Percentiles rank a stretch among this genome's conserved stretches.
Evolutionary conservation across 192 early-diverging fungal genomes (phyloP).

Genomic region (Kappamyces sp.): DNA sequence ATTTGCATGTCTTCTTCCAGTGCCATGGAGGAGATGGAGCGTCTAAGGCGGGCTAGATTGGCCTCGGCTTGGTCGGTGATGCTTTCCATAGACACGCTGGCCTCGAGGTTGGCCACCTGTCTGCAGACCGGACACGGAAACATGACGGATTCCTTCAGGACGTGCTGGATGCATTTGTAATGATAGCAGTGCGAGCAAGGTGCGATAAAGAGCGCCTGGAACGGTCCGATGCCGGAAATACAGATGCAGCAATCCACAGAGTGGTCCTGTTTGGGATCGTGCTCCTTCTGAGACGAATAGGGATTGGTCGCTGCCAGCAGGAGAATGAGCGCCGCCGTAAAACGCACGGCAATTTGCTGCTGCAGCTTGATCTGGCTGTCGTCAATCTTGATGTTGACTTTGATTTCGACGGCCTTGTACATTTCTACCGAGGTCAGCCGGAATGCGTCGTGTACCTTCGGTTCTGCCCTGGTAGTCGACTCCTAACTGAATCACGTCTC

Average conservation of each 20-base stretch:
- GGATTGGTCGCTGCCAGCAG: slow-evolving; percentile 41
- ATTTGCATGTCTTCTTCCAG: too few relatives aligned
- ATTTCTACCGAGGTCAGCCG: neutral
- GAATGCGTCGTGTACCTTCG: slow-evolving; percentile 46
- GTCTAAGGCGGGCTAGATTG: too few relatives aligned
- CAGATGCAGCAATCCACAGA: slow-evolving; percentile 78
- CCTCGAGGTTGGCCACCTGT: slow-evolving; percentile 73
- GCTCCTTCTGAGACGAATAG: slow-evolving; percentile 18
- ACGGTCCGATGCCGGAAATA: slow-evolving; percentile 74
- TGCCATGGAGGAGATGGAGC: too few relatives aligned
- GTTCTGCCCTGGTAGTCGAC: slow-evolving; percentile 92
- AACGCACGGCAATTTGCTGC: slow-evolving; percentile 19
- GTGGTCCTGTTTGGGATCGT: slow-evolving; percentile 10
- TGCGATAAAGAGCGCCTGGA: slow-evolving; percentile 84
- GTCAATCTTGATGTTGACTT: slow-evolving; percentile 1
- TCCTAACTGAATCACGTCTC: slow-evolving; percentile 92
- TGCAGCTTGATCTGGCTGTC: slow-evolving; percentile 7
- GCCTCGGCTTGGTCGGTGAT: slow-evolving; percentile 14
- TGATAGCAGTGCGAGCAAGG: slow-evolving; percentile 91
- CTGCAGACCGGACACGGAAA: slow-evolving; percentile 86
- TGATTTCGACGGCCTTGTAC: slow-evolving; percentile 17
- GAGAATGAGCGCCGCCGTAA: slow-evolving; percentile 26
- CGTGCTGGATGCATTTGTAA: slow-evolving; percentile 80
- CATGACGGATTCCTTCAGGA: slow-evolving; percentile 60
- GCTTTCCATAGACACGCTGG: slow-evolving; percentile 35